Conservation (phyloP, 495 filamentous ascomycete species). For the Talaromyces ruber region DNA sequence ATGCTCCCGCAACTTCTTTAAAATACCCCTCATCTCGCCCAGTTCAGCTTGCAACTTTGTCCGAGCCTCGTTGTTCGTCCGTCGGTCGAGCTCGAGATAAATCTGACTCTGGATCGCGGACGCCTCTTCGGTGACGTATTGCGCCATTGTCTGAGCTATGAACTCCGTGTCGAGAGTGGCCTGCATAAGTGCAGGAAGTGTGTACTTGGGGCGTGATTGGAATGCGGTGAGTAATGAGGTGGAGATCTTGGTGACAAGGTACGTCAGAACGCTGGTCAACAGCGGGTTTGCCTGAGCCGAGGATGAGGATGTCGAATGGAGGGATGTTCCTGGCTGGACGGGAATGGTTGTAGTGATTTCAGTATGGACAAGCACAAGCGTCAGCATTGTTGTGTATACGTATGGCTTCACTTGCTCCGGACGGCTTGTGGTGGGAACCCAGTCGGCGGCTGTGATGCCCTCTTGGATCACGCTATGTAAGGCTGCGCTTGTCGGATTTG, state of each 20-base stretch:
- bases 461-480: conserved; percentile 56
- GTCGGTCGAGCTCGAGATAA: conserved; percentile 77
- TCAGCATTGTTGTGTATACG: conserved; percentile 75
- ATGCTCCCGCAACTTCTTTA: conserved; percentile 76
- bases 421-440: conserved; percentile 55
- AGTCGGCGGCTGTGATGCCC: conserved; percentile 62
- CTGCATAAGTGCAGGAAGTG: conserved; percentile 81
- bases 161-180: conserved; percentile 97
- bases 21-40: conserved; percentile 73
- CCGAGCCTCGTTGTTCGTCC: conserved; percentile 79
- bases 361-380: conserved; percentile 80
- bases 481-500: conserved; percentile 55
- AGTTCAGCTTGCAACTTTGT: conserved; percentile 73
- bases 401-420: conserved; percentile 77
- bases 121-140: conserved; percentile 79
- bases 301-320: conserved; percentile 15
- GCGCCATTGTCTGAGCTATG: conserved; percentile 81
- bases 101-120: conserved; percentile 73
- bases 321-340: conserved; percentile 21
- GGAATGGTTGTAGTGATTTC: conserved; percentile 75
- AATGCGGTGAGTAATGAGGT: conserved; percentile 64
- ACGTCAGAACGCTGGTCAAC: conserved; percentile 64
- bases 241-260: conserved; percentile 70
- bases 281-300: conserved; percentile 45
- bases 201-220: conserved; percentile 54